These are phyloP conservation scores for Annulohypoxylon maeteangense DNA, from an alignment of 495 filamentous ascomycete species.

Conservation along the genomic window DNA sequence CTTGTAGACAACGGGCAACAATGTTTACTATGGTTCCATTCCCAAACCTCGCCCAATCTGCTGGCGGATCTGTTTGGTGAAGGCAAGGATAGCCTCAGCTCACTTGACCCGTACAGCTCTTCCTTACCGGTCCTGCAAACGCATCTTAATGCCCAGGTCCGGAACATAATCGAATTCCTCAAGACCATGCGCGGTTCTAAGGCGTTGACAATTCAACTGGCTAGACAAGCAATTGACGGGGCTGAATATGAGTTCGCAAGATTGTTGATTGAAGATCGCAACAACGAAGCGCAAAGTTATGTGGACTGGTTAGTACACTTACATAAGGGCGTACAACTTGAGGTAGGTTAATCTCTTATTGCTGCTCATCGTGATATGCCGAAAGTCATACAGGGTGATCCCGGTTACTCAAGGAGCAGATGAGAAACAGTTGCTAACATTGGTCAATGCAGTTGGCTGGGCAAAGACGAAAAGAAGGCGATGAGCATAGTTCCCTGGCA, in stretches of 20 bases:
- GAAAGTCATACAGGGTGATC: slow-evolving; percentile 2
- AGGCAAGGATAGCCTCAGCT: slow-evolving; percentile 73
- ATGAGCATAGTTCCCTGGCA: slow-evolving; percentile 43
- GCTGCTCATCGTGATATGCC: slow-evolving; percentile 7
- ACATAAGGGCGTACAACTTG: slow-evolving; percentile 89
- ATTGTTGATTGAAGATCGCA: slow-evolving; percentile 90
- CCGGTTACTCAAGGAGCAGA: background rate
- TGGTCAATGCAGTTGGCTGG: slow-evolving; percentile 37
- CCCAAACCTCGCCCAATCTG: slow-evolving; percentile 77
- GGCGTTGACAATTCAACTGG: slow-evolving; percentile 87
- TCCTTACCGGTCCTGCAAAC: slow-evolving; percentile 84
- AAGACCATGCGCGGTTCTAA: slow-evolving; percentile 84
- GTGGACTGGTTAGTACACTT: slow-evolving; percentile 98
- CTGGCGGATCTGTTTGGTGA: slow-evolving; percentile 91
- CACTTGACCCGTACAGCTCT: slow-evolving; percentile 81
- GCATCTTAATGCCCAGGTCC: slow-evolving; percentile 92
- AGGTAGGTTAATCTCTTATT: slow-evolving; percentile 63
- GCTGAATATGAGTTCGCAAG: slow-evolving; percentile 97
- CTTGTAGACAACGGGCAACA: slow-evolving; percentile 96
- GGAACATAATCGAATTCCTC: slow-evolving; percentile 91
- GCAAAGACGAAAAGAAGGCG: slow-evolving; percentile 42
- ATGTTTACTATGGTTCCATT: slow-evolving; percentile 92
- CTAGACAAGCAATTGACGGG: slow-evolving; percentile 91
- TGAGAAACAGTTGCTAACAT: slow-evolving; percentile 20
- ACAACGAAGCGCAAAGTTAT: slow-evolving; percentile 97